Conservation (phyloP, 139 green algal genomes). For the Spirogloea muscicola region DNA sequence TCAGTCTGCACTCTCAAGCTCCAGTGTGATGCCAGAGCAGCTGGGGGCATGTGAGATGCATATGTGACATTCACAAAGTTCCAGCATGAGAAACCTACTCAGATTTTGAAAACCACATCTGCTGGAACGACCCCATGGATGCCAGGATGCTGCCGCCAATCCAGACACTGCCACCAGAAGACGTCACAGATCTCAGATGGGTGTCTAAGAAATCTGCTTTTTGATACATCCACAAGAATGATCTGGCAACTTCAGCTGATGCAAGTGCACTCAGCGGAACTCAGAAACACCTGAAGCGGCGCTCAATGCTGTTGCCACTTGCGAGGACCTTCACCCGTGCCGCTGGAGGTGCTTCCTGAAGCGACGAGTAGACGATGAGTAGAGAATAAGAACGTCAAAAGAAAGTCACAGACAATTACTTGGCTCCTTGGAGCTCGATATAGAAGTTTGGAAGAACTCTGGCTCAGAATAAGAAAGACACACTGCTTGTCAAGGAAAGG, state of each 20-base stretch:
- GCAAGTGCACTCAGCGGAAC: background rate
- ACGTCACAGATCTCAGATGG: background rate
- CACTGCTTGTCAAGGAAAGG: too few relatives aligned
- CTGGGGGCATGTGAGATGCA: background rate
- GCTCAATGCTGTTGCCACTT: slow-evolving; percentile 14
- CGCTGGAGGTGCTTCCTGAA: slow-evolving; percentile 22
- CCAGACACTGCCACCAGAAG: slow-evolving; percentile 11
- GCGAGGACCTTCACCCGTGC: slow-evolving; percentile 26
- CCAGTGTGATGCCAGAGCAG: background rate
- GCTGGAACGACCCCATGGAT: slow-evolving; percentile 90
- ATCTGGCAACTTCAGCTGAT: too few relatives aligned
- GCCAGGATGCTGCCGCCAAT: slow-evolving; percentile 86
- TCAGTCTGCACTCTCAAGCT: background rate
- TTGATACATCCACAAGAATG: too few relatives aligned
- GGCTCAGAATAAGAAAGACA: too few relatives aligned
- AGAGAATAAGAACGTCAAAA: too few relatives aligned
- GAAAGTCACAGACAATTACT: too few relatives aligned
- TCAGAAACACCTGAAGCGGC: slow-evolving; percentile 12
- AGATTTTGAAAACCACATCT: slow-evolving; percentile 91
- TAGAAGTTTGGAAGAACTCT: too few relatives aligned
- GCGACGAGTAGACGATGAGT: too few relatives aligned
- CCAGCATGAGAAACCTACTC: slow-evolving; percentile 52
- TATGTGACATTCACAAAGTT: background rate
- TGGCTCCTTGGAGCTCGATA: too few relatives aligned
- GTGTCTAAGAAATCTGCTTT: background rate